Conservation (phyloP, 2,329 filamentous ascomycete genomes). For the Verticillium tricorpus region DNA sequence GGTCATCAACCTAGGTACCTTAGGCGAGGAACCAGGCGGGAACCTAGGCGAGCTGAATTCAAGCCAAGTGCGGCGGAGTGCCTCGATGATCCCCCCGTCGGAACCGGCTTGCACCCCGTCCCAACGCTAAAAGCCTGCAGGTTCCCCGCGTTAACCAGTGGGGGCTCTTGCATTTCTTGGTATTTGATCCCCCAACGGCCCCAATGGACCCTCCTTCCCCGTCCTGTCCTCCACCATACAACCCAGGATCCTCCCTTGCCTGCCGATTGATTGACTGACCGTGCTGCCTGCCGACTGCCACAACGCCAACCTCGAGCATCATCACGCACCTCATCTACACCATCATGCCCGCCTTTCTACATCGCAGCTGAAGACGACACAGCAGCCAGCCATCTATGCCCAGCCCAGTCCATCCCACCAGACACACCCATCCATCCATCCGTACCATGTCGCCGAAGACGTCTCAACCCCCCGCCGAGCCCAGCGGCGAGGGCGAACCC, state of each 20-base stretch:
- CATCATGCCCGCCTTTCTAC: conserved; percentile 2
- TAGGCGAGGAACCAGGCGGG: no score
- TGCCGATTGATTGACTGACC: not conserved
- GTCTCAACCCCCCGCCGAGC: not conserved
- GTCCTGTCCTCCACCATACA: no score
- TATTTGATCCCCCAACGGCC: not conserved
- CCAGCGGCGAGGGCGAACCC: not conserved
- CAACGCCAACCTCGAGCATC: not conserved
- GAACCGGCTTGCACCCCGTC: no score
- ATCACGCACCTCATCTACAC: conserved; percentile 6
- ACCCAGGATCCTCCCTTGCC: no score
- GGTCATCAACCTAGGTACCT: not conserved
- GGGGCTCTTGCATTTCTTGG: not conserved
- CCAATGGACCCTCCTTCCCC: no score
- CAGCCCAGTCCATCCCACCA: not conserved
- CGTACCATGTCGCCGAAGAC: not conserved
- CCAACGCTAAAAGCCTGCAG: not conserved
- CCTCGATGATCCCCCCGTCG: no score
- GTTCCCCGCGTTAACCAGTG: not conserved
- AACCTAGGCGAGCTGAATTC: not conserved
- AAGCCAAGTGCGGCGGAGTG: not conserved
- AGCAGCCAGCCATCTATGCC: not conserved
- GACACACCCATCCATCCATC: not conserved
- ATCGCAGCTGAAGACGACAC: not conserved
- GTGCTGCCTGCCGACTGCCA: conserved; percentile 1